A percentile compares a stretch with the other conserved stretches of the same genome.
Evolutionary conservation across 192 early-diverging fungal species (phyloP).

Genomic region (Podila epicladia): DNA sequence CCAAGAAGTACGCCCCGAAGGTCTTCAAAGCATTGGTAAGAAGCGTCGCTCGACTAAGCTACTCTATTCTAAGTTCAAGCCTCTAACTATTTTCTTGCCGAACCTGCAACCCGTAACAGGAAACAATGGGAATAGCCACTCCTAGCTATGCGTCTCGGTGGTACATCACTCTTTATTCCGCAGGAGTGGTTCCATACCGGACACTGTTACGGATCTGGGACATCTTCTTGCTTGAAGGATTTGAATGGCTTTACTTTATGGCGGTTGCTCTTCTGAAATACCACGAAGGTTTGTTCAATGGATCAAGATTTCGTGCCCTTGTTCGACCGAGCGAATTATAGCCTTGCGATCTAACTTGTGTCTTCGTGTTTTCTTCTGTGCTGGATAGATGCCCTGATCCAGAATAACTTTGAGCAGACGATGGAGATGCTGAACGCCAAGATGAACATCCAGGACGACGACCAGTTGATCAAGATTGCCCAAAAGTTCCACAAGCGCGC

Average conservation of each 20-base stretch:
- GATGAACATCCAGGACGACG: conserved; percentile 60
- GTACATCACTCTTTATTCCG: conserved; percentile 69
- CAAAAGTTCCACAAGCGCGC: conserved; percentile 47
- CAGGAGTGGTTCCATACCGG: conserved; percentile 60
- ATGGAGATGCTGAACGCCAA: conserved; percentile 59
- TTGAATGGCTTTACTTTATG: conserved; percentile 62
- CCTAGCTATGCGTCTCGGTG: conserved; percentile 65
- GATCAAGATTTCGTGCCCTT: no score
- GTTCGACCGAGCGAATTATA: no score
- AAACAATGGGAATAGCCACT: conserved; percentile 54
- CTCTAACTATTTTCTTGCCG: not conserved
- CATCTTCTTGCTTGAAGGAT: conserved; percentile 58
- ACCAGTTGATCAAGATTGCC: conserved; percentile 52
- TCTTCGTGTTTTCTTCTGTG: not conserved
- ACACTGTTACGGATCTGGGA: conserved; percentile 67
- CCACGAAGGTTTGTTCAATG: conserved; percentile 51
- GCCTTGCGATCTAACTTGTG: not conserved
- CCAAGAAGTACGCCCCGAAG: conserved; percentile 56
- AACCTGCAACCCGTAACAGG: conserved; percentile 15
- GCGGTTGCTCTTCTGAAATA: conserved; percentile 59
- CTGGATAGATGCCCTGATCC: conserved; percentile 43
- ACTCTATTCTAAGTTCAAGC: not conserved
- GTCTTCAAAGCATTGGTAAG: conserved; percentile 59
- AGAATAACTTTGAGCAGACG: conserved; percentile 56
- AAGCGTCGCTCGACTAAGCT: not conserved